Base-by-base conservation (phyloP, 139 green algal genomes). In the Diplosphaera chodatii region DNA sequence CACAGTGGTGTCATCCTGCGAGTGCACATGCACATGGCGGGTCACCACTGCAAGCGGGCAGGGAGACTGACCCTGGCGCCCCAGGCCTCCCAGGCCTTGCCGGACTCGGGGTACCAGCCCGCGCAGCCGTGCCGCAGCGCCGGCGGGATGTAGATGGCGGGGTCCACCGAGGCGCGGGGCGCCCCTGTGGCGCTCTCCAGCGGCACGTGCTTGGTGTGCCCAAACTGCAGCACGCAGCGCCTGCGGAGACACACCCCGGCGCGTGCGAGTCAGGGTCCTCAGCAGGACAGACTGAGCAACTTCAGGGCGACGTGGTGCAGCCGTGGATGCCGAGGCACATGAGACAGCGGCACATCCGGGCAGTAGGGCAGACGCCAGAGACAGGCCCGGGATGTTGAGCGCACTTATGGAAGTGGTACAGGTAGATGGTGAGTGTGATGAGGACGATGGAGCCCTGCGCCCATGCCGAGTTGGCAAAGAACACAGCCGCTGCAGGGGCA, bases 351-450 rank as follows among this genome's bases (percentile, higher is more conserved):
- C 23, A 4, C 32, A 25, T 28, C 32, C 4, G 4, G 59, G 21
- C 32, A 28, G 18, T n/a, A n/a, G n/a, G n/a, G n/a, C n/a, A n/a
- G n/a, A n/a, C n/a, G n/a, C n/a, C n/a, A n/a, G n/a, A n/a, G n/a
- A n/a, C n/a, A n/a, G n/a, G n/a, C n/a, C n/a, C n/a, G n/a, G n/a
- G 33, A 27, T 31, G 33, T 64, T 37, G 30, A n/a, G 8, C 72
- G 63, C 65, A 91, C 72, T 31, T 81, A 68, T 91, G 72, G 79
- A 92, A 96, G 5, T 79, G 77, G 32, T 84, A 71, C 6, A 93
- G 77, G 56, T 89, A 78, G 59, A 87, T 77, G 13, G 90, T 90
- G 65, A 90, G 74, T 2, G 83, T 80, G 10, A 88, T 66, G 27
- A 85, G 72, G 30, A 90, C 72, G 28, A 92, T 34, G 40, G 80